Percentiles rank a stretch among this genome's conserved stretches.
These are phyloP conservation scores for Floccularia luteovirens DNA, from an alignment of 768 basidiomycete species.

Conservation along the genomic window DNA sequence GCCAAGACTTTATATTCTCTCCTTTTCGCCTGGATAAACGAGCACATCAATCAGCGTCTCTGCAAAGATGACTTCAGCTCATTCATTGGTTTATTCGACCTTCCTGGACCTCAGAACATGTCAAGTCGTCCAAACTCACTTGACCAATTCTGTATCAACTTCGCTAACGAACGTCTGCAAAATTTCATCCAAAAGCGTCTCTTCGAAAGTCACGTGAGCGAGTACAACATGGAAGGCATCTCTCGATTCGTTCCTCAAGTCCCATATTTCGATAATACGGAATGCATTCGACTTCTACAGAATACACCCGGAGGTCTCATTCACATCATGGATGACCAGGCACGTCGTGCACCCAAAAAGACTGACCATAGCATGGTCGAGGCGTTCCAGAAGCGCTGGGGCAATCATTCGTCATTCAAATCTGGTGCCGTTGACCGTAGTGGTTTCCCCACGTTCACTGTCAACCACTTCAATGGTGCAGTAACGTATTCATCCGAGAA, in stretches of 20 bases:
- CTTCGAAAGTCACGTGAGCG: constrained; percentile 75
- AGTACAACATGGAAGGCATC: constrained; percentile 82
- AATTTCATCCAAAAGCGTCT: constrained; percentile 72
- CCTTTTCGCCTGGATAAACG: constrained; percentile 94
- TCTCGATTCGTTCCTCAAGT: constrained; percentile 58
- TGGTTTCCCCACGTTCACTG: constrained; percentile 80
- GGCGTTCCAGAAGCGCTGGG: constrained; percentile 91
- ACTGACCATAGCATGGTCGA: constrained; percentile 93
- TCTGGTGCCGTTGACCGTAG: constrained; percentile 65
- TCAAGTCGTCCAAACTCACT: constrained; percentile 84
- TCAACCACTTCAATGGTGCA: constrained; percentile 87
- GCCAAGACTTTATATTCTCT: constrained; percentile 91
- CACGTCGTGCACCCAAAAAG: constrained; percentile 79
- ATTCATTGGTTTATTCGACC: constrained; percentile 90
- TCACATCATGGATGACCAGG: constrained; percentile 98
- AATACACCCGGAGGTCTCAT: constrained; percentile 86
- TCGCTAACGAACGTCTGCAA: constrained; percentile 89
- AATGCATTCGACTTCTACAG: constrained; percentile 82
- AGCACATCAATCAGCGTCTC: constrained; percentile 91
- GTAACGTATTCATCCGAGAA: constrained; percentile 89
- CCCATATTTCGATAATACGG: constrained; percentile 85
- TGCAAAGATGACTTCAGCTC: constrained; percentile 90
- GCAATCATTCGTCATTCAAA: constrained; percentile 90
- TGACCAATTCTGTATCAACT: constrained; percentile 95
- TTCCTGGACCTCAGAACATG: constrained; percentile 90